Conservation (phyloP, 1,284 basidiomycete genomes). For the Rhodofomes roseus region DNA sequence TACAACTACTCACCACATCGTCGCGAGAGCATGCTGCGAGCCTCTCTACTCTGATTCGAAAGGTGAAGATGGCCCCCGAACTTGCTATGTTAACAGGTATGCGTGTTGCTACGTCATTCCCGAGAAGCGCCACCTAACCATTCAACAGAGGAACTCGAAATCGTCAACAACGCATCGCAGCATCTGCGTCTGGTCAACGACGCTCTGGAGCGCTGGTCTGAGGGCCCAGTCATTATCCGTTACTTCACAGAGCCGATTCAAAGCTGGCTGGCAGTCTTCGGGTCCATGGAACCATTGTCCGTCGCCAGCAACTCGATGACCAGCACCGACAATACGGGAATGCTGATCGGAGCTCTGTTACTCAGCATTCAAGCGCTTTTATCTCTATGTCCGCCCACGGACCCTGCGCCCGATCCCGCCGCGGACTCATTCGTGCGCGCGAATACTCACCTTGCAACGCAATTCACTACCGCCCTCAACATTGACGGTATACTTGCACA, state of each 20-base stretch:
- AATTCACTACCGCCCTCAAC: conserved; percentile 26
- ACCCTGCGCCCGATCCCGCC: conserved; percentile 10
- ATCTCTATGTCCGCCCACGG: conserved; percentile 8
- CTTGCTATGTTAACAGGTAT: conserved; percentile 37
- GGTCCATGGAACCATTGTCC: conserved; percentile 4
- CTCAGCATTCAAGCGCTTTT: conserved; percentile 38
- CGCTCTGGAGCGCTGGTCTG: conserved; percentile 32
- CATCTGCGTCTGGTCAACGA: conserved; percentile 15
- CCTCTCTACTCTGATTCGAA: conserved; percentile 23
- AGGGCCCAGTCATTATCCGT: conserved; percentile 36
- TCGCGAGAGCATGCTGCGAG: conserved; percentile 8
- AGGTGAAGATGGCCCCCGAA: conserved; percentile 28
- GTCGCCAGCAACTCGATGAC: neutral
- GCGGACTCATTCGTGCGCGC: conserved; percentile 29
- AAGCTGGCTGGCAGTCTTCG: conserved; percentile 42
- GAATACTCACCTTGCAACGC: conserved; percentile 18
- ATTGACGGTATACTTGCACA: conserved; percentile 33
- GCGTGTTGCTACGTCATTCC: neutral
- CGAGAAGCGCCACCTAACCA: neutral
- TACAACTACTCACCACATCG: conserved; percentile 7
- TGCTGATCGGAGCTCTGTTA: conserved; percentile 53
- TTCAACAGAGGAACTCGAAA: conserved; percentile 12
- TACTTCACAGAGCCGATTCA: conserved; percentile 48
- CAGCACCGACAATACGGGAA: conserved; percentile 25
- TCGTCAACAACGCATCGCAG: conserved; percentile 4